phyloP scores from a whole-genome alignment of 202 grass and related monocot genomes.

The Brachypodium distachyon region DNA sequence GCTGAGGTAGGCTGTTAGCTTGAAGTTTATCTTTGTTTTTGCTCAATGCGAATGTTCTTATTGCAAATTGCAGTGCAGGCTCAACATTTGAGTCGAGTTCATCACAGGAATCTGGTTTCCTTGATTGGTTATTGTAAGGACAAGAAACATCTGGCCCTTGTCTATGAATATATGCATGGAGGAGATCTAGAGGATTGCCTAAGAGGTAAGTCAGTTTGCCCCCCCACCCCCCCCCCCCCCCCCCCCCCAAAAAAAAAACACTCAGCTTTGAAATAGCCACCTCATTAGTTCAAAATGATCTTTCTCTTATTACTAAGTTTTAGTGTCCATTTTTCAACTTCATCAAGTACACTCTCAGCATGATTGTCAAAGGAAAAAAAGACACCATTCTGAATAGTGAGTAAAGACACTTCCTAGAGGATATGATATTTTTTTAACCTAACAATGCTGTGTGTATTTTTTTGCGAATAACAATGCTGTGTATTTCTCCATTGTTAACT shows the following conservation, averaged over 20 bases:
- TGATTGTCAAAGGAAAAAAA: background rate
- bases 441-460: no score
- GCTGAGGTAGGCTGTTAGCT: slow-evolving; percentile 35
- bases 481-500: no score
- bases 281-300: background rate
- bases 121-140: slow-evolving; percentile 56
- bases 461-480: no score
- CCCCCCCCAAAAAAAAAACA: background rate
- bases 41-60: background rate
- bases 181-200: slow-evolving; percentile 48
- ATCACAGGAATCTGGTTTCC: slow-evolving; percentile 50
- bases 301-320: background rate
- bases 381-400: background rate
- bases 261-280: background rate
- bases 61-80: slow-evolving; percentile 39
- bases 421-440: no score
- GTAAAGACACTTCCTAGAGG: background rate
- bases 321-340: background rate
- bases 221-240: no score
- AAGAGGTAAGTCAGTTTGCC: slow-evolving; percentile 29
- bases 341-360: background rate
- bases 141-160: slow-evolving; percentile 47
- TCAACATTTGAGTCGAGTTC: slow-evolving; percentile 49
- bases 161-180: slow-evolving; percentile 58
- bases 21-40: background rate